phyloP scores from a whole-genome alignment of 2,329 filamentous ascomycete genomes.

The Venturia asperata region DNA sequence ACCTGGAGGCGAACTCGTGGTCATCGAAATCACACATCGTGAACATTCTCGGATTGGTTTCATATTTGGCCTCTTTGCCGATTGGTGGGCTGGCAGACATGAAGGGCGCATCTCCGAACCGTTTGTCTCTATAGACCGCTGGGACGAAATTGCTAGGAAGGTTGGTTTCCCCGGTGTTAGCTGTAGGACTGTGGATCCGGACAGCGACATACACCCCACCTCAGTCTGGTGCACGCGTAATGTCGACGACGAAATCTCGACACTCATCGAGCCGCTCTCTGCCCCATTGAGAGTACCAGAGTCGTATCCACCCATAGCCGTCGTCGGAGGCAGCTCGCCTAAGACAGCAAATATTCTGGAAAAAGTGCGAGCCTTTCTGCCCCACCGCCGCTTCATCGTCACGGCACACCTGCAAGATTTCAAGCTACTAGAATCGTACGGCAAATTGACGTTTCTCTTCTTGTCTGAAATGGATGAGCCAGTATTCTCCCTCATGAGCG shows the following conservation, averaged over 20 bases:
- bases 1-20: constrained; percentile 26
- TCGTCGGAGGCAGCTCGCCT: constrained; percentile 8
- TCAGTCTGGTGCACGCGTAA: constrained; percentile 4
- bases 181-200: constrained; percentile 9
- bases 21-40: constrained; percentile 21
- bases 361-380: background rate
- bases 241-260: background rate
- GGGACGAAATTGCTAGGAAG: background rate
- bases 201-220: constrained; percentile 14
- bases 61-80: constrained; percentile 26
- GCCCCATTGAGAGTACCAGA: constrained; percentile 6
- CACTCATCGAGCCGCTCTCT: constrained; percentile 5
- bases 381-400: background rate
- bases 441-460: constrained; percentile 6
- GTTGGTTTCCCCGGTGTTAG: constrained; percentile 3
- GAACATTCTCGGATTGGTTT: constrained; percentile 14
- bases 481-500: constrained; percentile 2
- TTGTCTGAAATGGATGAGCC: constrained; percentile 10
- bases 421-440: background rate
- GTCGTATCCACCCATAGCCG: constrained; percentile 1
- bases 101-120: background rate
- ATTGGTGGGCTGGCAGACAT: constrained; percentile 24
- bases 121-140: background rate
- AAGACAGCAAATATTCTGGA: background rate
- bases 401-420: constrained; percentile 10